Evolutionary conservation across 2,329 filamentous ascomycete species (phyloP).

Genomic region (Epicoccum sorghinum): DNA sequence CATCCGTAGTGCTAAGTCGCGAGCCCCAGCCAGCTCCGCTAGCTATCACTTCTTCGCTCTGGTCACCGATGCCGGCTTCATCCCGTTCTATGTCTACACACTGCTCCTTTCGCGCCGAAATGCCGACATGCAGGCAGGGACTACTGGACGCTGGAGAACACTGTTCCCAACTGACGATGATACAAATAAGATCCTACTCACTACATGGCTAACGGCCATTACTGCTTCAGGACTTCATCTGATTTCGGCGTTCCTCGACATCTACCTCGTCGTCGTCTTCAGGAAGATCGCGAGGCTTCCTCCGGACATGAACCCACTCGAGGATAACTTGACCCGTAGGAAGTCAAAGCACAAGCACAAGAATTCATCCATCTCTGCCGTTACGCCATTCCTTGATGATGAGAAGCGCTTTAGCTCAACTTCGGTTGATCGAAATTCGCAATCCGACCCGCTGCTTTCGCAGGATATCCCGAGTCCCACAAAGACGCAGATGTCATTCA

Average conservation of each 20-base stretch:
- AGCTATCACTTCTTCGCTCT: slow-evolving; percentile 88
- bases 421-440: slow-evolving; percentile 42
- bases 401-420: slow-evolving; percentile 67
- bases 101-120: slow-evolving; percentile 61
- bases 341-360: slow-evolving; percentile 74
- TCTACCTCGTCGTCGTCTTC: slow-evolving; percentile 81
- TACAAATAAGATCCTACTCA: slow-evolving; percentile 66
- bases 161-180: slow-evolving; percentile 64
- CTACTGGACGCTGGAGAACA: slow-evolving; percentile 68
- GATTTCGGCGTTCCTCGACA: slow-evolving; percentile 70
- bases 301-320: slow-evolving; percentile 93
- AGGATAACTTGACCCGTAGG: slow-evolving; percentile 80
- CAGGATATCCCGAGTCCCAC: slow-evolving; percentile 40
- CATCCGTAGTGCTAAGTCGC: slow-evolving; percentile 68
- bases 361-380: slow-evolving; percentile 58
- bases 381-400: slow-evolving; percentile 55
- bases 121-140: slow-evolving; percentile 53
- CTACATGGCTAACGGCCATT: slow-evolving; percentile 72
- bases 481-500: slow-evolving; percentile 71
- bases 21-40: slow-evolving; percentile 79
- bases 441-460: slow-evolving; percentile 36
- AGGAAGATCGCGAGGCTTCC: slow-evolving; percentile 80
- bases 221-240: slow-evolving; percentile 71
- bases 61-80: slow-evolving; percentile 70
- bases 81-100: slow-evolving; percentile 68